phyloP scores from a whole-genome alignment of 2,329 filamentous ascomycete species.

The Microdochium nivale region DNA sequence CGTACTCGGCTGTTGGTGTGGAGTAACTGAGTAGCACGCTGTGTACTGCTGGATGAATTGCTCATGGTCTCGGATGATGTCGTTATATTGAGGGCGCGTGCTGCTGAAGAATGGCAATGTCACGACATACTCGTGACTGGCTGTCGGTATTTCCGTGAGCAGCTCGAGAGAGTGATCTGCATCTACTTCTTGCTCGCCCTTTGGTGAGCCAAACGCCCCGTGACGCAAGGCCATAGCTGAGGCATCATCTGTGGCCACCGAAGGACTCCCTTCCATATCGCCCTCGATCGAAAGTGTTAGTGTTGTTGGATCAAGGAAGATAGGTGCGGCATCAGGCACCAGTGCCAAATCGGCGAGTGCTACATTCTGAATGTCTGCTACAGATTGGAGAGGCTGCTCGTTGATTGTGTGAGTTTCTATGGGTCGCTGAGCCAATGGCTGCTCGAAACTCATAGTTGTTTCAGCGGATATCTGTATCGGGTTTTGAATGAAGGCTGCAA shows the following conservation, averaged over 20 bases:
- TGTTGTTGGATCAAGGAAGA: conserved; percentile 18
- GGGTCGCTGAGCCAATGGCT: not conserved
- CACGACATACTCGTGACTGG: conserved; percentile 36
- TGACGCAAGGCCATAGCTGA: conserved; percentile 2
- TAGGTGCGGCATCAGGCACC: conserved; percentile 14
- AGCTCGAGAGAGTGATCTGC: conserved; percentile 11
- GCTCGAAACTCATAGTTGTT: not conserved
- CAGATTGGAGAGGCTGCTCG: not conserved
- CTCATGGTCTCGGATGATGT: conserved; percentile 35
- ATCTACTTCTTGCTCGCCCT: not conserved
- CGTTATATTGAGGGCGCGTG: conserved; percentile 41
- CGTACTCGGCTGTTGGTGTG: conserved; percentile 27
- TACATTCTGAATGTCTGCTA: not conserved
- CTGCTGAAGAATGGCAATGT: conserved; percentile 49
- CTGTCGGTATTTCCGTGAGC: conserved; percentile 16
- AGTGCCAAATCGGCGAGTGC: not conserved
- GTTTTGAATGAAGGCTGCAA: not conserved
- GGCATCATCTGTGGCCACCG: conserved; percentile 15
- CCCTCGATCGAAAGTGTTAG: conserved; percentile 21
- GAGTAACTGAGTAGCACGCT: conserved; percentile 29
- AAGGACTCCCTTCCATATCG: conserved; percentile 16
- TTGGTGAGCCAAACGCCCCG: conserved; percentile 2
- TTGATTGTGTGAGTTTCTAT: not conserved
- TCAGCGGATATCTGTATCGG: not conserved
- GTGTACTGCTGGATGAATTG: conserved; percentile 36